Evolutionary conservation across 2,329 filamentous ascomycete species (phyloP), one percentile per base, ranked within the genome.

Genomic region (Ascochyta lentis): DNA sequence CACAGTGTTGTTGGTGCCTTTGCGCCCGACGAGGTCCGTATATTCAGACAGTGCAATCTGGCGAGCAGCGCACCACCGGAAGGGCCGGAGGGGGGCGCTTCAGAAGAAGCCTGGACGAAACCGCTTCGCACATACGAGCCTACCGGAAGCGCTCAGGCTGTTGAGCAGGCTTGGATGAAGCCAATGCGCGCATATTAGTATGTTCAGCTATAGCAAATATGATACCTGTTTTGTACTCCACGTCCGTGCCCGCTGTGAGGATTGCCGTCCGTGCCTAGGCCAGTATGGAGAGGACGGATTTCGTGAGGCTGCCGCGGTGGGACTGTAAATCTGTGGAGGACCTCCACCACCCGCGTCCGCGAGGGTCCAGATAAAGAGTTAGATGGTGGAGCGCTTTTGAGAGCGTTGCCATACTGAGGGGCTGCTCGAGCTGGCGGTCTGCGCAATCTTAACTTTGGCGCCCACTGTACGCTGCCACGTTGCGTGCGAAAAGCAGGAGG

Each of bases 1-100:
- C 90, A 94, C 73, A 88, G 84, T 3, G 90, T 93, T 1, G 89
- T 91, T 0, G 90, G 89, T 1, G 87, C 87, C 1, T 92, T 93
- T 74, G 81, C 82, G 7, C 83, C 87, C 44, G 84, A 89, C n/a
- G 89, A 92, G 78, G 85, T 92, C 29, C 77, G 90, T 40, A 72
- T 93, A 56, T 92, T 93, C 70, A 79, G 89, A 59, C 90, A 93
- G 78, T 93, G 90, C 76, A 92, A 93, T 71, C 80, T 92, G 73
- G 89, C 89, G n/a, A 86, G 83, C 3, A 88, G 83, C 56, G 75
- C 82, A 59, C 72, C 83, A 34, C 85, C 86, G 7, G 67, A 81
- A 47, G 85, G 84, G 31, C 59, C 53, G 40, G 59, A 57, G 43
- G 56, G 60, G 27, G 33, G 42, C 16, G 23, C 31, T 34, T 41